These are phyloP conservation scores for Podospora pseudoanserina DNA, from an alignment of 495 filamentous ascomycete species.

Conservation along the genomic window DNA sequence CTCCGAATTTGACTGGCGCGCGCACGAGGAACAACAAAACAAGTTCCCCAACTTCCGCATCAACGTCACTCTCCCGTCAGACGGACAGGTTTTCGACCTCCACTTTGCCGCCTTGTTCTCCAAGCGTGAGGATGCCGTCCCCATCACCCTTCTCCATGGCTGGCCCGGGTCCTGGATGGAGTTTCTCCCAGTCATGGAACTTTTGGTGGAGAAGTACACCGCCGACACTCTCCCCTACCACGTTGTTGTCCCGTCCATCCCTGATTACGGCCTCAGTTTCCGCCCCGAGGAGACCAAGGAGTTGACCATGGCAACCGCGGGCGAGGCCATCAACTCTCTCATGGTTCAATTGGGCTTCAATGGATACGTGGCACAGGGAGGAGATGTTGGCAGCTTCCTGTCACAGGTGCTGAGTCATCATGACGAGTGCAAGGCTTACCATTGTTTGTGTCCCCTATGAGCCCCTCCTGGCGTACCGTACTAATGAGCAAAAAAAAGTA, in stretches of 20 bases:
- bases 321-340: conserved; percentile 52
- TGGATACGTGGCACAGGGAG: conserved; percentile 62
- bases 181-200: conserved; percentile 42
- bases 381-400: conserved; percentile 59
- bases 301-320: conserved; percentile 40
- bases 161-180: conserved; percentile 54
- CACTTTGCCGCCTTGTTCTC: conserved; percentile 66
- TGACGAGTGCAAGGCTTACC: conserved; percentile 41
- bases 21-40: conserved; percentile 56
- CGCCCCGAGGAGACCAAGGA: conserved; percentile 48
- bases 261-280: conserved; percentile 60
- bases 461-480: background rate
- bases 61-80: conserved; percentile 42
- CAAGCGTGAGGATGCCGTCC: conserved; percentile 54
- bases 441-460: conserved; percentile 27
- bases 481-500: conserved; percentile 21
- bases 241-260: conserved; percentile 61
- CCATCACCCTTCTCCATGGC: conserved; percentile 51
- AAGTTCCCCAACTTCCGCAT: conserved; percentile 59
- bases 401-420: conserved; percentile 40
- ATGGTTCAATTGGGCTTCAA: conserved; percentile 59
- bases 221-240: conserved; percentile 60
- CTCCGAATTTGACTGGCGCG: conserved; percentile 46
- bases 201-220: conserved; percentile 50
- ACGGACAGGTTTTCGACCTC: conserved; percentile 41